These are phyloP conservation scores for Lignosus rhinocerotis DNA, from an alignment of 1,284 basidiomycete genomes.

Conservation along the genomic window DNA sequence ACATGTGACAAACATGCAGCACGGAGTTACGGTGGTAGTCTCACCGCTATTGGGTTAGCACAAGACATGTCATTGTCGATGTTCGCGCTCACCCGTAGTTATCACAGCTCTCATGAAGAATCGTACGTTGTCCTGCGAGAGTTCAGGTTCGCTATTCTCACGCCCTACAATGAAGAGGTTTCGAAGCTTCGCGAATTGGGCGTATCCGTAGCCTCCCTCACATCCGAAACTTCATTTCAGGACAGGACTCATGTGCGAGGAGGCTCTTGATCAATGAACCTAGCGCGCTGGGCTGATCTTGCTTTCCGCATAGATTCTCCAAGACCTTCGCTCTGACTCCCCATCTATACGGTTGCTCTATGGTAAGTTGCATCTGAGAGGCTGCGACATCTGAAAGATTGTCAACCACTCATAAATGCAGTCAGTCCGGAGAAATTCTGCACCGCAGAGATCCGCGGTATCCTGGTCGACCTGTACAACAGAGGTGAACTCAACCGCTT, in stretches of 20 bases:
- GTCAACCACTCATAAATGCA: slow-evolving; percentile 19
- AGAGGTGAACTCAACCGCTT: slow-evolving; percentile 65
- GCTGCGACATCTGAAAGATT: neutral
- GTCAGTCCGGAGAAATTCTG: slow-evolving; percentile 79
- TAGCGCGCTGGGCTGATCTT: neutral
- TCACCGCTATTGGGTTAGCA: slow-evolving; percentile 73
- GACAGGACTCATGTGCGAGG: slow-evolving; percentile 46
- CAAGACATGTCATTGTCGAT: neutral
- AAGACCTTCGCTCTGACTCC: slow-evolving; percentile 61
- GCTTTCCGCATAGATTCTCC: slow-evolving; percentile 50
- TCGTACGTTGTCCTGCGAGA: slow-evolving; percentile 44
- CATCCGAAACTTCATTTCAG: slow-evolving; percentile 58
- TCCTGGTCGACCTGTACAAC: slow-evolving; percentile 53
- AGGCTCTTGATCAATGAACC: neutral
- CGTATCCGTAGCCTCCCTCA: slow-evolving; percentile 63
- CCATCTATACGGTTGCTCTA: slow-evolving; percentile 72
- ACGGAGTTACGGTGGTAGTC: slow-evolving; percentile 77
- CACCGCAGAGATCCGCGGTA: slow-evolving; percentile 50
- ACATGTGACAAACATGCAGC: slow-evolving; percentile 33
- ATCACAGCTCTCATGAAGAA: slow-evolving; percentile 79
- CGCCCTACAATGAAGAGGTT: slow-evolving; percentile 54
- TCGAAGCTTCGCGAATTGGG: slow-evolving; percentile 54
- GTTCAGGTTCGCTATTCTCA: neutral
- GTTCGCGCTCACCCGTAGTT: neutral
- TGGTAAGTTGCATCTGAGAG: slow-evolving; percentile 42